phyloP scores from a whole-genome alignment of 495 filamentous ascomycete species.

The Penicillium lagena region DNA sequence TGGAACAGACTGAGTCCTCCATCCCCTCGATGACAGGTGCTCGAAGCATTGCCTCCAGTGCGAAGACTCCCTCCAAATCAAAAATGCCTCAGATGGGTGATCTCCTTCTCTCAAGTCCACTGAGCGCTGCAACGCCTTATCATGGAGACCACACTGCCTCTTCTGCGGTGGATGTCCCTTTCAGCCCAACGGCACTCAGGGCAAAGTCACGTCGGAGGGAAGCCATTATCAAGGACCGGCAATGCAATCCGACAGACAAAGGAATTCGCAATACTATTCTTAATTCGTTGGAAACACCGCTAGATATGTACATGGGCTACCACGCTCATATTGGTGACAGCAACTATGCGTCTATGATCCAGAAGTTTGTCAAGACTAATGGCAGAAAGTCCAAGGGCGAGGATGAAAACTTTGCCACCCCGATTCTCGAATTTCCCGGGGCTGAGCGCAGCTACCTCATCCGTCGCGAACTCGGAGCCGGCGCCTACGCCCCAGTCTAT shows the following conservation, averaged over 20 bases:
- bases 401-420: conserved; percentile 50
- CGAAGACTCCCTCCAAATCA: conserved; percentile 68
- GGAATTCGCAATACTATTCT: conserved; percentile 68
- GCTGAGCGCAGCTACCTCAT: conserved; percentile 60
- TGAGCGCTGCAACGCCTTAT: conserved; percentile 20
- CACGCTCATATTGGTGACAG: conserved; percentile 56
- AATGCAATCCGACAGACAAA: conserved; percentile 84
- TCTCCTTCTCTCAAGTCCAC: conserved; percentile 27
- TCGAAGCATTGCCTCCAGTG: conserved; percentile 50
- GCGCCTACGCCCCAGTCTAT: conserved; percentile 93
- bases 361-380: conserved; percentile 65
- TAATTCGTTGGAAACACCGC: conserved; percentile 58
- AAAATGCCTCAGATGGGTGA: conserved; percentile 28
- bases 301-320: conserved; percentile 71
- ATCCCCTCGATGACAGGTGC: conserved; percentile 55
- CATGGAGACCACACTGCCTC: conserved; percentile 23
- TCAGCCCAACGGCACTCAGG: conserved; percentile 46
- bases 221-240: conserved; percentile 69
- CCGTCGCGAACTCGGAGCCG: conserved; percentile 82
- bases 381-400: conserved; percentile 52
- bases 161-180: conserved; percentile 30
- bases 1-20: conserved; percentile 87
- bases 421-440: conserved; percentile 61
- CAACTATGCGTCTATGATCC: conserved; percentile 64
- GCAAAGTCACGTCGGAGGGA: conserved; percentile 27